phyloP scores from a whole-genome alignment of 169 alveolate species.

The Blepharisma undulans region DNA sequence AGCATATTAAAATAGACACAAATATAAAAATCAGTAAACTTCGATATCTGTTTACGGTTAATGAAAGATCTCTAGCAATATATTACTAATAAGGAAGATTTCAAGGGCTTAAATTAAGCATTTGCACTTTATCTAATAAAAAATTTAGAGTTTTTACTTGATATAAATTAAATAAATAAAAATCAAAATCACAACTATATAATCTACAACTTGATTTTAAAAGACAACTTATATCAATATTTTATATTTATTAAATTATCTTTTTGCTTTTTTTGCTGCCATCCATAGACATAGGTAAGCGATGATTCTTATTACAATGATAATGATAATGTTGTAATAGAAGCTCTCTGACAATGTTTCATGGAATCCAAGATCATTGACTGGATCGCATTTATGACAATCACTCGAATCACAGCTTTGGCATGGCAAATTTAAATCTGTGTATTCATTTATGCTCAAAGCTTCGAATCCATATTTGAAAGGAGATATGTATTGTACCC shows the following conservation, averaged over 20 bases:
- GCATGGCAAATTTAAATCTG: constrained; percentile 3
- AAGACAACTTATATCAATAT: background rate
- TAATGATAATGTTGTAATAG: background rate
- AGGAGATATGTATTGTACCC: constrained; percentile 67
- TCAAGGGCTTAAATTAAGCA: too few species aligned
- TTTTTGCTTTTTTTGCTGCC: background rate
- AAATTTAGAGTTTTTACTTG: too few species aligned
- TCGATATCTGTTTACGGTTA: too few species aligned
- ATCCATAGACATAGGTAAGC: background rate
- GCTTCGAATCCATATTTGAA: constrained; percentile 68
- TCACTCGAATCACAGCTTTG: background rate
- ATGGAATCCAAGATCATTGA: background rate
- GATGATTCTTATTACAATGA: background rate
- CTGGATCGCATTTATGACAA: background rate
- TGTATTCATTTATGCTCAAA: constrained; percentile 51
- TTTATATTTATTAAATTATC: background rate
- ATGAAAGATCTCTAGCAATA: too few species aligned
- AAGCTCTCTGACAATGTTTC: background rate
- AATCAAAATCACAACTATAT: constrained; percentile 46
- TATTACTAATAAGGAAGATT: too few species aligned
- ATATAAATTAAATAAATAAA: constrained; percentile 65
- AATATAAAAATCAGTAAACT: too few species aligned
- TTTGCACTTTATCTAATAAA: too few species aligned
- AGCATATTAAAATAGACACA: too few species aligned
- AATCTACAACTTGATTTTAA: background rate